Percentiles rank a stretch among this genome's conserved stretches.
Evolutionary conservation across 495 filamentous ascomycete genomes (phyloP).

Genomic region (Tetracladium marchalianum): DNA sequence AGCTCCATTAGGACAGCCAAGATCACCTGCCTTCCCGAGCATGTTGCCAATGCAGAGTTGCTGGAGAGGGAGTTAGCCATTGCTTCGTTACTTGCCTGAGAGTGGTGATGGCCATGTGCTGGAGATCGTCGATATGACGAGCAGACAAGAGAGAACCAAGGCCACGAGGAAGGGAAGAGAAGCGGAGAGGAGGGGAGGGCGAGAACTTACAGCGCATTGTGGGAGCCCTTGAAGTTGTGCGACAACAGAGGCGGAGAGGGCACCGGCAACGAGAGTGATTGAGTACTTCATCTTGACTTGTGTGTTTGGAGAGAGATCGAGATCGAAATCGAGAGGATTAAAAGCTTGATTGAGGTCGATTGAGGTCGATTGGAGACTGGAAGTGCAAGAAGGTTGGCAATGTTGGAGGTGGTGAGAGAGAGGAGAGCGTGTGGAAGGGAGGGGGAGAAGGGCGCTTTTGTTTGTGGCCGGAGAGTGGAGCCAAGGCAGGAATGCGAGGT

Average conservation of each 20-base stretch:
- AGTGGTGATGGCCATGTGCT: not conserved
- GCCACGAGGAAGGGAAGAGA: not conserved
- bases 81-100: not conserved
- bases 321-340: too few species aligned
- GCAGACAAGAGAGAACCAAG: not conserved
- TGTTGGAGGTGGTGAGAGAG: too few species aligned
- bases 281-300: slow-evolving; percentile 17
- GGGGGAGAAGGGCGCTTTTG: too few species aligned
- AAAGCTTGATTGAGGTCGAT: too few species aligned
- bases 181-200: not conserved
- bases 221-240: slow-evolving; percentile 14
- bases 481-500: too few species aligned
- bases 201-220: slow-evolving; percentile 17
- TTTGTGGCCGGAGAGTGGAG: too few species aligned
- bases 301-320: too few species aligned
- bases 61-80: slow-evolving; percentile 29
- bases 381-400: too few species aligned
- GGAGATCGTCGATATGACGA: not conserved
- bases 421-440: too few species aligned
- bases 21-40: slow-evolving; percentile 45
- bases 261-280: slow-evolving; percentile 7
- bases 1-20: slow-evolving; percentile 42
- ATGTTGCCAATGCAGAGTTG: slow-evolving; percentile 66
- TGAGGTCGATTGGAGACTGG: too few species aligned
- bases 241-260: slow-evolving; percentile 8